phyloP scores from a whole-genome alignment of 139 green algal genomes.

The Tetraselmis striata region DNA sequence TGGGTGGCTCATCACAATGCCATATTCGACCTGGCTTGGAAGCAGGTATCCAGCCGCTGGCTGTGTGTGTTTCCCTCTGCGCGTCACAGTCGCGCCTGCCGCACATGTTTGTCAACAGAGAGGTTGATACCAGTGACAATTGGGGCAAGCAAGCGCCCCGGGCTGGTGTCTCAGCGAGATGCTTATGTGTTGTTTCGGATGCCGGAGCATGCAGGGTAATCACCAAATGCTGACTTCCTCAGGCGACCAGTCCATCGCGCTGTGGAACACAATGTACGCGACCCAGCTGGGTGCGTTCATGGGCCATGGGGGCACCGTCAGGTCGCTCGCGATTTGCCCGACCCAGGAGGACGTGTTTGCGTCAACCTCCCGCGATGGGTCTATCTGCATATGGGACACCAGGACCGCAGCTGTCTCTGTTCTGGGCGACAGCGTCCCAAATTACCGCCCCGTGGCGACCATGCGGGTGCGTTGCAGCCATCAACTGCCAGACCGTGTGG shows the following conservation, averaged over 20 bases:
- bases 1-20: constrained; percentile 71
- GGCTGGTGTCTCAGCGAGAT: not conserved
- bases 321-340: constrained; percentile 39
- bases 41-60: constrained; percentile 42
- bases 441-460: not conserved
- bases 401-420: not conserved
- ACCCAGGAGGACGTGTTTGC: constrained; percentile 51
- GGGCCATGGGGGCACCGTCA: constrained; percentile 66
- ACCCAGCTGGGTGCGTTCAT: constrained; percentile 28
- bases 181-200: not conserved
- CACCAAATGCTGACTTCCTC: constrained; percentile 58
- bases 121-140: not conserved
- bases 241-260: constrained; percentile 54
- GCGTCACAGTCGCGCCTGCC: not conserved
- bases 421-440: not conserved
- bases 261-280: constrained; percentile 58
- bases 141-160: too few species aligned
- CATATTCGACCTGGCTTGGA: constrained; percentile 77
- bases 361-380: constrained; percentile 16
- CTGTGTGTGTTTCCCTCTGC: not conserved
- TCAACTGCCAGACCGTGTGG: too few species aligned
- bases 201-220: not conserved
- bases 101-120: not conserved
- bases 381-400: not conserved
- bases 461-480: not conserved